Base-by-base conservation (phyloP, 495 filamentous ascomycete genomes). In the Aspergillus asperescens region DNA sequence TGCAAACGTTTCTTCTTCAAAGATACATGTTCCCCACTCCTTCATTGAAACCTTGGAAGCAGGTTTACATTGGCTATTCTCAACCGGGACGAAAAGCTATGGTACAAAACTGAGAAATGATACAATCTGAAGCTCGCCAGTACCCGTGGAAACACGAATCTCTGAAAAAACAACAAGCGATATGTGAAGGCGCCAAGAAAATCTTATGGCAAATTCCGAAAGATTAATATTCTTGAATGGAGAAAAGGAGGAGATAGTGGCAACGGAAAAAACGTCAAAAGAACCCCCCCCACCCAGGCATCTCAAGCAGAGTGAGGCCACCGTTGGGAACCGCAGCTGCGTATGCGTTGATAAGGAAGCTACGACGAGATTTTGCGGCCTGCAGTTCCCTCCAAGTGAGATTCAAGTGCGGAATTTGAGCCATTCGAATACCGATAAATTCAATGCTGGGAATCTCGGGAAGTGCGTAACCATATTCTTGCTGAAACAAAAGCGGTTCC, bases 1-100 rank as follows among this genome's bases (percentile, higher is more conserved):
- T 71, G 19, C 74, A 77, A 54, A 64, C 64, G 5, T 57, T 49
- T 42, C 31, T 68, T 6, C 55, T 74, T 48, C 64, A 68, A 6
- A 70, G 68, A 24, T 61, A 60, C 43, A 61, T 76, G 64, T 70
- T 69, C 48, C 50, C 56, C 9, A 57, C 46, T 7, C 59, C 56
- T 24, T 51, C 56, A 0, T 41, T 65, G 12, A 57, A 65, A 8
- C 47, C 48, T 0, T 69, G 60, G 55, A 56, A 32, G 15, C 41
- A 47, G 16, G 50, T 58, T 8, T 51, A 57, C 38, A 48, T 70
- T 20, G 51, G 40, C 13, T 60, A 50, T 44, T 8, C 52, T 28
- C 47, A 48, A 29, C 31, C 50, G 13, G 58, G 10, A 37, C 20
- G 20, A 47, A 31, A 27, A 31, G 29, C 39, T 38, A 13, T 54